Base-by-base conservation (phyloP, 148 eudicot genomes). In the Chenopodium quinoa region DNA sequence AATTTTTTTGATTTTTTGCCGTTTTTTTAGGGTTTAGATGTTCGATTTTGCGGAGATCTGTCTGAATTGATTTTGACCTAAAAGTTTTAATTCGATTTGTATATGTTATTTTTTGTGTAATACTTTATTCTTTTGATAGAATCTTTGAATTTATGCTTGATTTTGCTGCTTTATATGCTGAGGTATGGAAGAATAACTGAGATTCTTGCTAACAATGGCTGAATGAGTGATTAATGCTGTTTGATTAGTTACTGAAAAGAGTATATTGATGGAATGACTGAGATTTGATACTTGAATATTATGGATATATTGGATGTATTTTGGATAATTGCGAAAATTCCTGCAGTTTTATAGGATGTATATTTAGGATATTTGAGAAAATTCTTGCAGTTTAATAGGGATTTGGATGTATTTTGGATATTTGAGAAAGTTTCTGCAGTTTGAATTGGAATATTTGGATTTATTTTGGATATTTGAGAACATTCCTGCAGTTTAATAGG, bases 1-100 rank as follows among this genome's bases (percentile, higher is more conserved):
- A 6, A 0, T 54, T 81, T 29, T 75, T 34, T 76, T 7, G 12
- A 27, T 12, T 81, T 65, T 52, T 12, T 14, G 54, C 10, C 34
- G 8, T 50, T 63, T 65, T 34, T 62, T 11, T 50, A 13, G 11
- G 52, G 81, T 56, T 64, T 78, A 34, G 54, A 74, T 48, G 16
- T 71, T 62, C 52, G 16, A 0, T 64, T 52, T 50, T 22, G 32
- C 34, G 16, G 20, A 73, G 78, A 63, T 72, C 73, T 83, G 77
- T 71, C 46, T 25, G 9, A 23, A 0, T 75, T 40, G 27, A 20
- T 29, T 17, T 62, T 73, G 77, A 40, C 32, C 27, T 22, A 12
- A 11, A 0, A 3, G 1, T 71, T 46, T 20, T 31, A 16, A 23
- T 11, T 23, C 47, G 80, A 64, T n/a, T 65, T 78, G 34, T 65